These are phyloP conservation scores for Dendrobium officinale DNA, from an alignment of 106 monocot species.

Conservation along the genomic window DNA sequence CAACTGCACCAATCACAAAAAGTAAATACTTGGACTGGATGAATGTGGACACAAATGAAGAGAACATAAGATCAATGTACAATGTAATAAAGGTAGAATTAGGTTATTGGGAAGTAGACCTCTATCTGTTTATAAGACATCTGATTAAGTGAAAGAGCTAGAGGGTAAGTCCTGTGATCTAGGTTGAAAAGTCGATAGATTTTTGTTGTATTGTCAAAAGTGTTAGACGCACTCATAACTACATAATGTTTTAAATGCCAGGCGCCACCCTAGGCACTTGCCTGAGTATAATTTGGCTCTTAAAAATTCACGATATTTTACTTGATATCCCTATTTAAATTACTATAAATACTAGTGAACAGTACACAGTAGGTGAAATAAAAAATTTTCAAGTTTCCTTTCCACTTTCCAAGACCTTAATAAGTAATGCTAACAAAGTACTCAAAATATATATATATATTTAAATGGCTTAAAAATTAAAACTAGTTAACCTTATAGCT, in stretches of 20 bases:
- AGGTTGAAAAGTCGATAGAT: background rate
- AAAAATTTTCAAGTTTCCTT: background rate
- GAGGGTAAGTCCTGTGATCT: background rate
- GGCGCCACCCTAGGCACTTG: background rate
- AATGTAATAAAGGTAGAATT: background rate
- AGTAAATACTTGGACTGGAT: slow-evolving; percentile 1
- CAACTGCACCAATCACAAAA: slow-evolving; percentile 37
- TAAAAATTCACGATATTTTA: background rate
- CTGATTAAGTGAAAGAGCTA: background rate
- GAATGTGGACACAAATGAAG: background rate
- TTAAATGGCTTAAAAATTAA: background rate
- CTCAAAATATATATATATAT: background rate
- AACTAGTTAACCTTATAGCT: background rate
- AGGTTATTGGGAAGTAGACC: background rate
- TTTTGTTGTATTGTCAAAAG: background rate
- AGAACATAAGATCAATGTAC: background rate
- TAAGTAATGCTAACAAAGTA: background rate
- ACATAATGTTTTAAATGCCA: background rate
- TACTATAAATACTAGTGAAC: background rate
- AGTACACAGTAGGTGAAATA: background rate
- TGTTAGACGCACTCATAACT: background rate
- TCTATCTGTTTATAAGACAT: background rate
- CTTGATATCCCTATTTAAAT: background rate
- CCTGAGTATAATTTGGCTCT: background rate
- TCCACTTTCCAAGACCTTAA: background rate